Conservation (phyloP, 495 filamentous ascomycete genomes). For the Choiromyces venosus region DNA sequence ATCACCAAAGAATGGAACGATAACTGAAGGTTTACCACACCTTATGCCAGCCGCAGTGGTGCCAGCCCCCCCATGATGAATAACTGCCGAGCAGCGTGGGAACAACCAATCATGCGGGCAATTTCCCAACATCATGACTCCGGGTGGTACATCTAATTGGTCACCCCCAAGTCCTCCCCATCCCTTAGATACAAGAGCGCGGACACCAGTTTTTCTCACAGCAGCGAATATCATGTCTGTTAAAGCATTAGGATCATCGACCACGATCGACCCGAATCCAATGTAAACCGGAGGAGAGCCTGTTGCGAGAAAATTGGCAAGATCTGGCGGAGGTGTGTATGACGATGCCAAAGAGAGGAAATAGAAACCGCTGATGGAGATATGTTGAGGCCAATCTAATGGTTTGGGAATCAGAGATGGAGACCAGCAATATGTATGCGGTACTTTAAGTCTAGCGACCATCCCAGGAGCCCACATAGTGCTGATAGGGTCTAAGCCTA, state of each 20-base stretch:
- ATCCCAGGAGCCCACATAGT: constrained; percentile 62
- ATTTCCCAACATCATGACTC: constrained; percentile 56
- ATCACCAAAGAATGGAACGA: constrained; percentile 66
- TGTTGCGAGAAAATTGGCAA: constrained; percentile 52
- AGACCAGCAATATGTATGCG: constrained; percentile 62
- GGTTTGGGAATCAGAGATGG: constrained; percentile 61
- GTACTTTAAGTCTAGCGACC: constrained; percentile 57
- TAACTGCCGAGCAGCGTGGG: constrained; percentile 56
- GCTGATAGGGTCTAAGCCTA: constrained; percentile 57
- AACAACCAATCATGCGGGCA: constrained; percentile 69
- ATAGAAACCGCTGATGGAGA: constrained; percentile 60
- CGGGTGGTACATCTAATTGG: constrained; percentile 34
- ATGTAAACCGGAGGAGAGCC: constrained; percentile 58
- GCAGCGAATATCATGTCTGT: constrained; percentile 62
- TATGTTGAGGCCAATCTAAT: constrained; percentile 57
- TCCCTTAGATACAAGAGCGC: constrained; percentile 61
- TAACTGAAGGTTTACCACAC: constrained; percentile 60
- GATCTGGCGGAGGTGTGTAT: constrained; percentile 54
- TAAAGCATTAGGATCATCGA: constrained; percentile 59
- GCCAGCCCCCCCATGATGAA: constrained; percentile 64
- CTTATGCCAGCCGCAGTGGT: constrained; percentile 62
- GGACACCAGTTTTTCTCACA: constrained; percentile 52
- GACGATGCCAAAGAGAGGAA: constrained; percentile 59
- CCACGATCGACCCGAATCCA: constrained; percentile 65
- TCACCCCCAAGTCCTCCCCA: constrained; percentile 61